These are phyloP conservation scores for Trichoderma endophyticum DNA, from an alignment of 2,329 filamentous ascomycete species.

Conservation along the genomic window DNA sequence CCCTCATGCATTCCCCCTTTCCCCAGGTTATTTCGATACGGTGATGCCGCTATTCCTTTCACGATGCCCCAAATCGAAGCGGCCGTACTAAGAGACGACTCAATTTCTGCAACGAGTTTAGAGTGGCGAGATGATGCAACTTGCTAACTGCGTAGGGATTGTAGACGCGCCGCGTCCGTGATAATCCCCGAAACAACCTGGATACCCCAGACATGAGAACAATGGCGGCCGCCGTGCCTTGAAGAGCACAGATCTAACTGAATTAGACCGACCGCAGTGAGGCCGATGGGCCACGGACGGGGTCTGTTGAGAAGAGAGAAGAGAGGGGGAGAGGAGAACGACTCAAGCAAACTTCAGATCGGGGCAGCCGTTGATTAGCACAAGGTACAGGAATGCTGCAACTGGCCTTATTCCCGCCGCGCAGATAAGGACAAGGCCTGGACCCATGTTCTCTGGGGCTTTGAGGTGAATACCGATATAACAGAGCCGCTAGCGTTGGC, in stretches of 20 bases:
- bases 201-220: conserved; percentile 2
- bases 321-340: not conserved
- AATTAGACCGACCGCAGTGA: not conserved
- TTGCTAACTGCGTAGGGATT: not conserved
- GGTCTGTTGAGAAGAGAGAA: not conserved
- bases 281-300: not conserved
- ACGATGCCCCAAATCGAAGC: not conserved
- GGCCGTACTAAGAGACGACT: not conserved
- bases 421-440: not conserved
- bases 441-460: not conserved
- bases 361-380: not conserved
- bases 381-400: not conserved
- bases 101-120: not conserved
- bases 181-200: not conserved
- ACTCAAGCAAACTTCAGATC: not conserved
- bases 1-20: not conserved
- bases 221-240: not conserved
- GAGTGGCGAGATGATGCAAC: not conserved
- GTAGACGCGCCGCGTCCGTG: conserved; percentile 1
- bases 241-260: not conserved
- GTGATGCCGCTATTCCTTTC: not conserved
- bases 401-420: not conserved
- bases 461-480: not conserved
- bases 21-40: not conserved
- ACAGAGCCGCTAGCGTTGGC: conserved; percentile 1